Evolutionary conservation across 768 basidiomycete genomes (phyloP).

Genomic region (Kwoniella pini): DNA sequence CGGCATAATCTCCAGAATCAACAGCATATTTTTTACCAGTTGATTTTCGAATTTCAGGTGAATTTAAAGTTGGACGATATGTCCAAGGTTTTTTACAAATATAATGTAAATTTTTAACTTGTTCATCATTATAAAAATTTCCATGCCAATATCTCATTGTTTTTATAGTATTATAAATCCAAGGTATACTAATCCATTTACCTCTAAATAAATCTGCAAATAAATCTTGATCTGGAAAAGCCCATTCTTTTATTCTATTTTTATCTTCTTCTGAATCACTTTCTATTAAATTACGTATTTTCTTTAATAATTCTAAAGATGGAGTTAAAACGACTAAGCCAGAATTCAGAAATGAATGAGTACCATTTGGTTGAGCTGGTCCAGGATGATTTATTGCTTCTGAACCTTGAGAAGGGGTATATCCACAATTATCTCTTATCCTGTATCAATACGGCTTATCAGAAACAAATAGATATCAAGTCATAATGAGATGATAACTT

Average conservation of each 20-base stretch:
- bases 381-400: conserved; percentile 58
- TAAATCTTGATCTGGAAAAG: conserved; percentile 88
- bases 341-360: conserved; percentile 78
- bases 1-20: conserved; percentile 6
- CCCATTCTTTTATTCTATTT: conserved; percentile 61
- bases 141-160: conserved; percentile 68
- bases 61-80: conserved; percentile 17
- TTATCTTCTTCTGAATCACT: conserved; percentile 48
- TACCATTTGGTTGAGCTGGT: conserved; percentile 61
- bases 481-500: conserved; percentile 23
- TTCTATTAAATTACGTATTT: conserved; percentile 62
- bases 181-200: conserved; percentile 32
- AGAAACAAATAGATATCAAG: not conserved
- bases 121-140: conserved; percentile 75
- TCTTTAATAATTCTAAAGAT: conserved; percentile 61
- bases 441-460: conserved; percentile 56
- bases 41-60: not conserved
- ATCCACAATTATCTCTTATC: conserved; percentile 86
- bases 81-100: conserved; percentile 39
- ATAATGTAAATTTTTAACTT: conserved; percentile 65
- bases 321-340: conserved; percentile 81
- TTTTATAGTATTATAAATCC: conserved; percentile 71
- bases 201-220: conserved; percentile 74
- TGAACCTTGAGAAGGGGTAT: conserved; percentile 56
- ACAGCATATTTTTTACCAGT: conserved; percentile 13